Conservation (phyloP, 2,329 filamentous ascomycete genomes). For the Neofusicoccum cordaticola region DNA sequence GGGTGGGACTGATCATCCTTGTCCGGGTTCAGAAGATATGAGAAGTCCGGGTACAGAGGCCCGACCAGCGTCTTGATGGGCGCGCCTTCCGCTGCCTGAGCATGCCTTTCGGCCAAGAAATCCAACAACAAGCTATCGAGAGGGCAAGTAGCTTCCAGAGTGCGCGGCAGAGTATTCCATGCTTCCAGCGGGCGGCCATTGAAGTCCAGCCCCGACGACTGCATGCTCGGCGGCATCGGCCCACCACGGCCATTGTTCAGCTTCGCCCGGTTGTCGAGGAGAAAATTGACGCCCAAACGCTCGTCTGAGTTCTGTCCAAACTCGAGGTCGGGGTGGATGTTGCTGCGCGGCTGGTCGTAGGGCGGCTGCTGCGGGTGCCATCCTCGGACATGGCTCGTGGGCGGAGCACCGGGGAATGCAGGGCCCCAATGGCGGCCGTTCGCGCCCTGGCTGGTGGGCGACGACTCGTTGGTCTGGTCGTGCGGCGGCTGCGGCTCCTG, state of each 20-base stretch:
- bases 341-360: conserved; percentile 38
- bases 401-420: conserved; percentile 28
- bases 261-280: conserved; percentile 56
- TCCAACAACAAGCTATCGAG: conserved; percentile 77
- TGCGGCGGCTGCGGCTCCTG: conserved; percentile 7
- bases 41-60: conserved; percentile 76
- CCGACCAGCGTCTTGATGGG: conserved; percentile 66
- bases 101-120: conserved; percentile 68
- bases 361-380: conserved; percentile 38
- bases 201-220: conserved; percentile 27
- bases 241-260: conserved; percentile 4
- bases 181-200: conserved; percentile 26
- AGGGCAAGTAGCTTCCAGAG: conserved; percentile 68
- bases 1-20: conserved; percentile 65
- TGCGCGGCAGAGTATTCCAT: conserved; percentile 44
- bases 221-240: conserved; percentile 27
- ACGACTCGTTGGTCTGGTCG: conserved; percentile 20
- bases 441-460: conserved; percentile 26
- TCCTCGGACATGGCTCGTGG: conserved; percentile 32
- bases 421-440: conserved; percentile 29
- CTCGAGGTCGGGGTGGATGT: conserved; percentile 17
- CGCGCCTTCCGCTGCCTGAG: conserved; percentile 64
- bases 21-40: conserved; percentile 71
- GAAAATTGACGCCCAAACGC: conserved; percentile 68
- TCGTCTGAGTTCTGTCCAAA: conserved; percentile 44